Evolutionary conservation across 2,329 filamentous ascomycete genomes (phyloP).

Genomic region (Colletotrichum eremochloae): DNA sequence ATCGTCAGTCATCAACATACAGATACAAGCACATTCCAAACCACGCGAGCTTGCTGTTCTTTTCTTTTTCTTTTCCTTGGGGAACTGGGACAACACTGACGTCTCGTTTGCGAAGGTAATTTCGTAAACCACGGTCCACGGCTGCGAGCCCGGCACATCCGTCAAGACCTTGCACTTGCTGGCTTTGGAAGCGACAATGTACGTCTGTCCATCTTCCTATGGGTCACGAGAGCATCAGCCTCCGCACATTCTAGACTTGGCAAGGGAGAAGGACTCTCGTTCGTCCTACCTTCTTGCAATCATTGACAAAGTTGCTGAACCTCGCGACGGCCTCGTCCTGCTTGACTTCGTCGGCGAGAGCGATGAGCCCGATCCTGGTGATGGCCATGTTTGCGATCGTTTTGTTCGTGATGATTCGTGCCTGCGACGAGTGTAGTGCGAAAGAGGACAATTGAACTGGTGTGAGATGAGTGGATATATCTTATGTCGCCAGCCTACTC

Average conservation of each 20-base stretch:
- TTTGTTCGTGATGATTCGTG: neutral
- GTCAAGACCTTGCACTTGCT: conserved; percentile 38
- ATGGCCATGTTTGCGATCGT: conserved; percentile 22
- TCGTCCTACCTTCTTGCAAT: conserved; percentile 30
- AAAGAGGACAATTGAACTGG: too few species aligned
- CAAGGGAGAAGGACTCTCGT: neutral
- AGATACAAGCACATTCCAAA: too few species aligned
- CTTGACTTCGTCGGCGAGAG: conserved; percentile 29
- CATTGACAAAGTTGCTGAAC: conserved; percentile 29
- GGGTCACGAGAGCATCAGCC: neutral
- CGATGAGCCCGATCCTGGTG: conserved; percentile 37
- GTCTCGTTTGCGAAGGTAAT: conserved; percentile 34
- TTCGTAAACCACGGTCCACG: conserved; percentile 35
- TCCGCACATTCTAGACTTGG: neutral
- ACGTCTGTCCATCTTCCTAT: conserved; percentile 29
- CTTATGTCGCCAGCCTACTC: neutral
- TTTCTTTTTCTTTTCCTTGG: neutral
- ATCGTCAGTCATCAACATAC: neutral
- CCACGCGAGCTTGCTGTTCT: neutral
- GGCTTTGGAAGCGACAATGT: conserved; percentile 37
- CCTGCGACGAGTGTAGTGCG: neutral
- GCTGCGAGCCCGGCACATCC: conserved; percentile 32
- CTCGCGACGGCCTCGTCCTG: conserved; percentile 30
- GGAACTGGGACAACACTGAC: neutral
- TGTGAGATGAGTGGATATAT: neutral